phyloP scores from a whole-genome alignment of 768 basidiomycete species.

The Hydnum rufescens region DNA sequence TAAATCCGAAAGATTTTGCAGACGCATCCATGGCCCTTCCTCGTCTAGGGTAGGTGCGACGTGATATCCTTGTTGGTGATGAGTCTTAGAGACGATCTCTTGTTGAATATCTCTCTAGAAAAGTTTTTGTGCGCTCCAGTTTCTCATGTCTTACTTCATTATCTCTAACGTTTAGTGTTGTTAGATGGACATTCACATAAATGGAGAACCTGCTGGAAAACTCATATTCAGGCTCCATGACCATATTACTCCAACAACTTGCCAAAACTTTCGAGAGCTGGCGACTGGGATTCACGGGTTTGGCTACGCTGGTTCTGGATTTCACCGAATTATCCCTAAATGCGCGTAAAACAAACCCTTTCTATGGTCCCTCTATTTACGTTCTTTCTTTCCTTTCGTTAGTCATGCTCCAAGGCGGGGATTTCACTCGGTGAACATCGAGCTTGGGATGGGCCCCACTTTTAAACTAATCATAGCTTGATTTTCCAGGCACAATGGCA shows the following conservation, averaged over 20 bases:
- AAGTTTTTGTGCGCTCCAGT: neutral
- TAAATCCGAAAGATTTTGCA: too few relatives aligned
- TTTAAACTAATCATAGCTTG: neutral
- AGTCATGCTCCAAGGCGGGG: conserved; percentile 25
- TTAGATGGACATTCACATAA: conserved; percentile 23
- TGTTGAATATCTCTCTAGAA: neutral
- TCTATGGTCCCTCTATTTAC: neutral
- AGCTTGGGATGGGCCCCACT: neutral
- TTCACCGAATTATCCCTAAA: conserved; percentile 24
- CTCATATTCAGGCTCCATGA: conserved; percentile 79
- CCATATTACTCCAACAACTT: conserved; percentile 50
- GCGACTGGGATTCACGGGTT: conserved; percentile 22
- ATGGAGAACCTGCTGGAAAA: conserved; percentile 19
- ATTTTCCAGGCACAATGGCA: conserved; percentile 15
- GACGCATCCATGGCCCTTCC: too few relatives aligned
- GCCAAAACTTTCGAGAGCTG: conserved; percentile 69
- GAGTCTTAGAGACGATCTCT: neutral
- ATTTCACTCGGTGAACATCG: conserved; percentile 16
- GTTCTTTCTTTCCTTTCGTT: conserved; percentile 23
- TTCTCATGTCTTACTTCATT: neutral
- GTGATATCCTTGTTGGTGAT: neutral
- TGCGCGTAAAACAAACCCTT: neutral
- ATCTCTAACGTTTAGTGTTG: neutral
- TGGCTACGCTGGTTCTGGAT: conserved; percentile 20
- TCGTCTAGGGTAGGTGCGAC: too few relatives aligned